Conservation (phyloP, 2,329 filamentous ascomycete species). For the Amesomyces nigricolor region DNA sequence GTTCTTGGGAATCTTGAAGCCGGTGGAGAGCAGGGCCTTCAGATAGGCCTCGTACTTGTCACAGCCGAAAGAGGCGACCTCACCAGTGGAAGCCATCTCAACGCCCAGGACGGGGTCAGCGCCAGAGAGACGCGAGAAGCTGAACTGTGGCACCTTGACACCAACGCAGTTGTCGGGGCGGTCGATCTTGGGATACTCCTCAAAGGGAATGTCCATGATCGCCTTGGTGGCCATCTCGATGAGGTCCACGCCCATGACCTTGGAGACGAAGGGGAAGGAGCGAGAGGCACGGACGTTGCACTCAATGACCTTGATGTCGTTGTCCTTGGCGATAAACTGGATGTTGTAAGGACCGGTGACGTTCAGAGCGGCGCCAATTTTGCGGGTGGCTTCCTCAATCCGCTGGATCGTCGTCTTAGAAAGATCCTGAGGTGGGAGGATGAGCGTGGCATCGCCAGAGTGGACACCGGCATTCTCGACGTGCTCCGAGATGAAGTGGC, state of each 20-base stretch:
- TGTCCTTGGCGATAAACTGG: constrained; percentile 98
- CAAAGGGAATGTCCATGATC: constrained; percentile 78
- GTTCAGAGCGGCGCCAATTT: constrained; percentile 91
- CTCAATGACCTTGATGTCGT: constrained; percentile 99
- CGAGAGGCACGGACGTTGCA: constrained; percentile 95
- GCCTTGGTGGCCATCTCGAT: constrained; percentile 99
- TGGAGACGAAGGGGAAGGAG: constrained; percentile 97
- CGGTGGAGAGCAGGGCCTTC: constrained; percentile 91
- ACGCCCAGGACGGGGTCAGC: constrained; percentile 95
- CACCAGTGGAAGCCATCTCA: constrained; percentile 98
- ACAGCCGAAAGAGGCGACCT: constrained; percentile 91
- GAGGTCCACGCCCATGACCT: constrained; percentile 95
- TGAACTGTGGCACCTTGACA: constrained; percentile 98
- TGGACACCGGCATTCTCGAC: constrained; percentile 98
- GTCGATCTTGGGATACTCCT: constrained; percentile 71
- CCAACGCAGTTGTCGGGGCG: constrained; percentile 80
- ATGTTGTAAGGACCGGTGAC: constrained; percentile 98
- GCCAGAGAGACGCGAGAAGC: constrained; percentile 92
- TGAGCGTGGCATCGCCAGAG: constrained; percentile 93
- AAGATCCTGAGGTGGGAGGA: constrained; percentile 89
- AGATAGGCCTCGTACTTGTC: constrained; percentile 98
- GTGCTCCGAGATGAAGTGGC: constrained; percentile 97
- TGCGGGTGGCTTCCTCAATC: constrained; percentile 90
- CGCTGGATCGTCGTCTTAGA: constrained; percentile 80
- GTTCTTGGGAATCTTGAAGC: constrained; percentile 92